Percentiles rank a stretch among this genome's conserved stretches.
Conservation (phyloP, 805 yeast species). For the Starmerella roubikii region DNA sequence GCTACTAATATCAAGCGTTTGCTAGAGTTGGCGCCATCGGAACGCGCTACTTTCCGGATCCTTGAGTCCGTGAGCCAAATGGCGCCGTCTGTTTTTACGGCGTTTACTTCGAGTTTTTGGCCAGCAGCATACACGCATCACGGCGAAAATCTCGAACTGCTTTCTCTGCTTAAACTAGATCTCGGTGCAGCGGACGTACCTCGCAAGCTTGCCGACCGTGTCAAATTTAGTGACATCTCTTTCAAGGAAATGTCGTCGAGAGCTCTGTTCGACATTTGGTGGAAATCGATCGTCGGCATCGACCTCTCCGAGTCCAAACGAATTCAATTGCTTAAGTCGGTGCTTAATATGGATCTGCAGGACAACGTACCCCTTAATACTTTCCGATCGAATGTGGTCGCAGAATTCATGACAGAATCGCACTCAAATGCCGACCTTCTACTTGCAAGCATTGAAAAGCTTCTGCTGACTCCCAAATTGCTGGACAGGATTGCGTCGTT, state of each 20-base stretch:
- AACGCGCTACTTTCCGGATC: not conserved
- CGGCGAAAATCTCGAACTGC: not conserved
- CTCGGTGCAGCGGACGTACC: not conserved
- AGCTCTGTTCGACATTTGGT: not conserved
- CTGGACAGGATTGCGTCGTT: not conserved
- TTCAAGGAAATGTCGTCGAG: not conserved
- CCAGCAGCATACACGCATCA: not conserved
- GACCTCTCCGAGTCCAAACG: not conserved
- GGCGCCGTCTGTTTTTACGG: not conserved
- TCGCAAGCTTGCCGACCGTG: not conserved
- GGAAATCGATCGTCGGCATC: not conserved
- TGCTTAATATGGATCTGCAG: not conserved
- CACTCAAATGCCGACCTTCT: too few species aligned
- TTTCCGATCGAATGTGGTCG: constrained; percentile 5
- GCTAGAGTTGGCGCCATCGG: not conserved
- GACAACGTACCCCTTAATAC: not conserved
- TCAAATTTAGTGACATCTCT: not conserved
- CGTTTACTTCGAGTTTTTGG: not conserved
- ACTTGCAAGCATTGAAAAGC: too few species aligned
- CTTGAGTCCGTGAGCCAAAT: not conserved
- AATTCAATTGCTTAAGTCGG: not conserved
- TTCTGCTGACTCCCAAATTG: not conserved
- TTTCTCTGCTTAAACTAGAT: not conserved
- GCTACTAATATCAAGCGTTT: not conserved
- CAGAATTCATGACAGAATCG: too few species aligned